Evolutionary conservation across 345 rosid species (phyloP), one percentile per base, ranked within the genome.

Genomic region (Citrus medica): DNA sequence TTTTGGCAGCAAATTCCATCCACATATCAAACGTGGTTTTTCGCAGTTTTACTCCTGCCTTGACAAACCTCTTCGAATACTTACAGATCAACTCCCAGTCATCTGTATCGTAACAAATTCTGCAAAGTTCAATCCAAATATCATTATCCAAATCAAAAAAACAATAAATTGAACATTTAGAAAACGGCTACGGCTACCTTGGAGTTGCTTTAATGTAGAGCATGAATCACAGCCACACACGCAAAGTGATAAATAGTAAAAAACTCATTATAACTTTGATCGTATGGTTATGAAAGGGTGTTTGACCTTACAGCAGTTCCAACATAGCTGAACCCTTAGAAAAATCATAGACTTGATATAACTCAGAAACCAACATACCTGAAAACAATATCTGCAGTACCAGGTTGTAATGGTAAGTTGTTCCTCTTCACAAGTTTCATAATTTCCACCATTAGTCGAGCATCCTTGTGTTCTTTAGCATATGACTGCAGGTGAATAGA

Each of bases 1-100:
- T 91, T 80, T 83, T 87, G 76, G 89, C 90, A 76, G 95, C 89
- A 83, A 90, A 92, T 35, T 89, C 89, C 95, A 95, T 95, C 98
- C 94, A 95, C 35, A 71, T 75, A 80, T 90, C 98, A 79, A 92
- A 93, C 46, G 98, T 66, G 74, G 89, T 77, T 83, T 73, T 83
- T 79, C 91, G 90, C 55, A 93, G 86, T 83, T 93, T 92, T 69
- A 91, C 88, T 64, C 95, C 93, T 58, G 89, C 91, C 85, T 77
- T 90, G 63, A 89, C 67, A 90, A 92, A 92, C 68, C 83, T 86
- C 66, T 83, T 89, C 3, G 88, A 83, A 82, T 87, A 93, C 86
- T 93, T 95, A 4, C 80, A 71, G 4, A 92, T 82, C 85, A 92
- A 82, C 60, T 84, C 84, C 97, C 95, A 93, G 42, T 93, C 82